Percentiles rank a stretch among this genome's conserved stretches.
Conservation (phyloP, 306 rosid species). For the Lupinus albus region DNA sequence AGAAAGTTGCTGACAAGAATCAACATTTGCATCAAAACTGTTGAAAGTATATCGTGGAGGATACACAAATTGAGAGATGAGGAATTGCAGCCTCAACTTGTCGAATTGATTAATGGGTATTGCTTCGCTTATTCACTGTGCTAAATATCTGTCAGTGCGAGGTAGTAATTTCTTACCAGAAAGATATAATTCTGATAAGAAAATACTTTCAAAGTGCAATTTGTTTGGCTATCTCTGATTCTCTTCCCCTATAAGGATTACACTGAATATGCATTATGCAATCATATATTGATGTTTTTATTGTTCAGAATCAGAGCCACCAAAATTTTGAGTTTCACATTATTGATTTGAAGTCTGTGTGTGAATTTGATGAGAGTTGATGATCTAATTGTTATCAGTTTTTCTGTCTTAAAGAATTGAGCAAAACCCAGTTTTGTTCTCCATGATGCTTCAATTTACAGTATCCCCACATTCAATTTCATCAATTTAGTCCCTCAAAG, state of each 20-base stretch:
- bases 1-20: constrained; percentile 76
- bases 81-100: constrained; percentile 89
- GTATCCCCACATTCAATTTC: constrained; percentile 30
- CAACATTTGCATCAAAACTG: constrained; percentile 76
- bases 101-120: constrained; percentile 87
- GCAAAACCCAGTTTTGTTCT: constrained; percentile 18
- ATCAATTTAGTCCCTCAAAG: not conserved
- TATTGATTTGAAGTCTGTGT: constrained; percentile 3
- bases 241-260: constrained; percentile 23
- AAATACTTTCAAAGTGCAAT: constrained; percentile 11
- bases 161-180: not conserved
- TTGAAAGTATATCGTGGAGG: constrained; percentile 72
- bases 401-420: not conserved
- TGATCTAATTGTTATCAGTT: not conserved
- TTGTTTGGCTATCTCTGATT: constrained; percentile 2
- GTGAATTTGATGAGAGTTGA: constrained; percentile 12
- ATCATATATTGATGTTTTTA: constrained; percentile 17
- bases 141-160: constrained; percentile 32
- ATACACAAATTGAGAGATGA: constrained; percentile 88
- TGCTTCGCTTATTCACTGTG: constrained; percentile 36
- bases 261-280: constrained; percentile 16
- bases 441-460: constrained; percentile 25
- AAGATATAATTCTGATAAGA: constrained; percentile 1
- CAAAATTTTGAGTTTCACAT: constrained; percentile 22
- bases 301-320: constrained; percentile 28